These are phyloP conservation scores for Umbelopsis vinacea DNA, from an alignment of 192 early-diverging fungal genomes.

Conservation along the genomic window DNA sequence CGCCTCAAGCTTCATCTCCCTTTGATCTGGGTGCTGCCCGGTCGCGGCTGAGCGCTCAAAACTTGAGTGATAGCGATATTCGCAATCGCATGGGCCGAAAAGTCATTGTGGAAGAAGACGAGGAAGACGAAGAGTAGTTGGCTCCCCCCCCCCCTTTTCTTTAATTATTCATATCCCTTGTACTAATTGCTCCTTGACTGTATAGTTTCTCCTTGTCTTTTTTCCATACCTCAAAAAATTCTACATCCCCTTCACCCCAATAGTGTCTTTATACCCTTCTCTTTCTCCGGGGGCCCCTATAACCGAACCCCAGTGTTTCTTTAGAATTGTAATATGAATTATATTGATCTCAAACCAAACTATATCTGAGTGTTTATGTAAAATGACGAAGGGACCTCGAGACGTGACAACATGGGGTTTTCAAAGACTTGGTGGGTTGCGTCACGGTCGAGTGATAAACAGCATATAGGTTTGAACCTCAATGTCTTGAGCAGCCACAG, in stretches of 20 bases:
- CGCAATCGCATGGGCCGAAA: slow-evolving; percentile 18
- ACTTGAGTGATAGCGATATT: slow-evolving; percentile 27
- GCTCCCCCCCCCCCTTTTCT: slow-evolving; percentile 20
- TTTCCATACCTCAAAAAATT: neutral
- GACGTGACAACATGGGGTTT: too few species aligned
- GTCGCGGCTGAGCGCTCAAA: slow-evolving; percentile 33
- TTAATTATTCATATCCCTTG: neutral
- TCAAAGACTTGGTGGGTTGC: too few species aligned
- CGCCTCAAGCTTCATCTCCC: slow-evolving; percentile 21
- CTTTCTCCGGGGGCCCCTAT: neutral
- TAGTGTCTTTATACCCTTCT: slow-evolving; percentile 18
- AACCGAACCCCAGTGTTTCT: neutral
- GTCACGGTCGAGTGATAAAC: slow-evolving; percentile 28
- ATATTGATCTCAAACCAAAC: neutral
- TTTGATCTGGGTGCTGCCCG: slow-evolving; percentile 32
- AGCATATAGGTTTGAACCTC: slow-evolving; percentile 23
- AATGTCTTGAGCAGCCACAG: slow-evolving; percentile 2
- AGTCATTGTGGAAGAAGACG: slow-evolving; percentile 41
- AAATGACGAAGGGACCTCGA: too few species aligned
- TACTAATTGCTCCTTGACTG: neutral
- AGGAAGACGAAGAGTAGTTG: slow-evolving; percentile 40
- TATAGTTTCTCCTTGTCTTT: slow-evolving; percentile 6
- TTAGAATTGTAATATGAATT: slow-evolving; percentile 19
- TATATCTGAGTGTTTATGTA: too few species aligned
- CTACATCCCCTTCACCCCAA: neutral